A percentile compares a stretch with the other conserved stretches of the same genome.
These are phyloP conservation scores for Tremella fuciformis DNA, from an alignment of 768 basidiomycete genomes.

Conservation along the genomic window DNA sequence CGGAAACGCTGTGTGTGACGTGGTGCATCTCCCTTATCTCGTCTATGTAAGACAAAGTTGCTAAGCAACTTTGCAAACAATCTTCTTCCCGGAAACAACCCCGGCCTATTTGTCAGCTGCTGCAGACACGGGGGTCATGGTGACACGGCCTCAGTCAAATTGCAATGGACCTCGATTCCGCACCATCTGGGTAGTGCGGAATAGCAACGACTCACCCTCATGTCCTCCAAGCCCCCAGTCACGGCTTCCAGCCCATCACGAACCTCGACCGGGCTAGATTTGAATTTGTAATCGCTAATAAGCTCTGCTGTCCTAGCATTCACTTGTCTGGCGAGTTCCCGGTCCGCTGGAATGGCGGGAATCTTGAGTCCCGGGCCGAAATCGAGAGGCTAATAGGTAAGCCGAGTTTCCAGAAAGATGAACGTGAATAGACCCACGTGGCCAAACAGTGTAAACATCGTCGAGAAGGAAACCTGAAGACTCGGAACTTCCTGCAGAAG, in stretches of 20 bases:
- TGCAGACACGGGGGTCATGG: too few relatives aligned
- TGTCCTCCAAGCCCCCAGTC: constrained; percentile 22
- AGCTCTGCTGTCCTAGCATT: constrained; percentile 23
- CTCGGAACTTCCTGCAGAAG: constrained; percentile 21
- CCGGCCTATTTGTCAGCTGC: constrained; percentile 14
- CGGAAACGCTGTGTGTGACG: too few relatives aligned
- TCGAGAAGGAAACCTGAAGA: constrained; percentile 12
- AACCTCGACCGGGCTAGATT: constrained; percentile 32
- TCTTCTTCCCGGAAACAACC: constrained; percentile 33
- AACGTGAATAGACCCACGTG: constrained; percentile 17
- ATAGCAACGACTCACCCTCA: constrained; percentile 19
- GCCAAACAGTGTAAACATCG: constrained; percentile 29
- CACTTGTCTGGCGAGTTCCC: constrained; percentile 20
- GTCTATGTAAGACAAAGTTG: too few relatives aligned
- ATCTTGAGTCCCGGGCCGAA: constrained; percentile 16
- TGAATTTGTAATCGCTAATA: constrained; percentile 31
- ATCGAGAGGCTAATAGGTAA: constrained; percentile 30
- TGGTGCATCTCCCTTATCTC: too few relatives aligned
- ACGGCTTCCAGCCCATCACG: constrained; percentile 47
- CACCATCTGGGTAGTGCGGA: neutral
- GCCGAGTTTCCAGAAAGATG: too few relatives aligned
- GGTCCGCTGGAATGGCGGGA: constrained; percentile 19
- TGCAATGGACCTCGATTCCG: too few relatives aligned
- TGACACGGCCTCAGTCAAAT: too few relatives aligned
- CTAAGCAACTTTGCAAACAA: constrained; percentile 25